phyloP scores from a whole-genome alignment of 2,329 filamentous ascomycete genomes.

The Diaporthe australafricana region DNA sequence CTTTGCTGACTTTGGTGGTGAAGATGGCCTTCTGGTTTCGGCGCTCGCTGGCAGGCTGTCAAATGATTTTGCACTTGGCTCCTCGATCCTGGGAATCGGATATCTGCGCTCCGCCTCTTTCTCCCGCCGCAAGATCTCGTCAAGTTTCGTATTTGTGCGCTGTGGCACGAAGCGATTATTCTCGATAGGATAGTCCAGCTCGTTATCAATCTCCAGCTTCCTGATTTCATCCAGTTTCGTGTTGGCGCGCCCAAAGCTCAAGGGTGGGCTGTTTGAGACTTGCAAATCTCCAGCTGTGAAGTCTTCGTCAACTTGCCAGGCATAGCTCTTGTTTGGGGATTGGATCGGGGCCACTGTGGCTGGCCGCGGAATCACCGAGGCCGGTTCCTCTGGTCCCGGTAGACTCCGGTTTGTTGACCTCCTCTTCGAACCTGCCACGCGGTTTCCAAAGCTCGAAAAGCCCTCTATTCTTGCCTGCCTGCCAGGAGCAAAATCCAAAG shows the following conservation, averaged over 20 bases:
- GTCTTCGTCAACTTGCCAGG: constrained; percentile 68
- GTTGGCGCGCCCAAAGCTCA: constrained; percentile 53
- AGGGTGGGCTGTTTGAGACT: constrained; percentile 66
- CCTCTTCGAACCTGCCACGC: constrained; percentile 14
- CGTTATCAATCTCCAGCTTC: constrained; percentile 48
- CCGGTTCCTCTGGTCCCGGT: constrained; percentile 31
- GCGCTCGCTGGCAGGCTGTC: background rate
- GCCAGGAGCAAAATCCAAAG: constrained; percentile 27
- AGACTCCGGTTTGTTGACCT: background rate
- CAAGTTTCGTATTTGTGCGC: constrained; percentile 35
- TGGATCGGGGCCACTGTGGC: constrained; percentile 40
- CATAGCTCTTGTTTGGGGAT: constrained; percentile 64
- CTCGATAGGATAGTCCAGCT: constrained; percentile 36
- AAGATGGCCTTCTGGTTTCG: background rate
- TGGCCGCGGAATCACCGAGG: constrained; percentile 39
- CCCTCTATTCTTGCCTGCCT: constrained; percentile 13
- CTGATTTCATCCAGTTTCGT: constrained; percentile 51
- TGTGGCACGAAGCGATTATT: constrained; percentile 21
- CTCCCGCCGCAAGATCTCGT: constrained; percentile 39
- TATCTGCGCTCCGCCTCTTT: constrained; percentile 28
- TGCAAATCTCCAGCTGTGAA: constrained; percentile 69
- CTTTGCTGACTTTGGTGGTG: background rate
- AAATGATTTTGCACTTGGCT: background rate
- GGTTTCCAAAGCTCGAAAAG: constrained; percentile 24
- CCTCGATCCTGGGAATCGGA: constrained; percentile 9